Evolutionary conservation across 225 moss, liverwort and hornwort species (phyloP).

Genomic region (Lunularia cruciata): DNA sequence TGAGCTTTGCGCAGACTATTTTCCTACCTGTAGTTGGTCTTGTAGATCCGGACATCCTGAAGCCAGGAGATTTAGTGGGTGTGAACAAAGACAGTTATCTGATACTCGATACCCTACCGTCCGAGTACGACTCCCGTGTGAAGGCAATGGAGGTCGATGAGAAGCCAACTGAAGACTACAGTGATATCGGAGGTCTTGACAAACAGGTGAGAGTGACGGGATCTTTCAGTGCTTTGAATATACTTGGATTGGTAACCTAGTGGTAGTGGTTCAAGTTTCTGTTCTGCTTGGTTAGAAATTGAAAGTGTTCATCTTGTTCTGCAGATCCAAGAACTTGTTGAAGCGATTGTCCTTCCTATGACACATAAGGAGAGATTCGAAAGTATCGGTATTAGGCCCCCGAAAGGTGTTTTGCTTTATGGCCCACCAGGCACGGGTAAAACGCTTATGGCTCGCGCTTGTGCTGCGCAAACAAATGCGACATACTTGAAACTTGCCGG

Average conservation of each 20-base stretch:
- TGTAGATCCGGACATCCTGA: slow-evolving; percentile 83
- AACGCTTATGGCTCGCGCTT: slow-evolving; percentile 92
- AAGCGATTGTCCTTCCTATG: slow-evolving; percentile 96
- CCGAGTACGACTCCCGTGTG: slow-evolving; percentile 90
- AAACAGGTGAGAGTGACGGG: slow-evolving; percentile 94
- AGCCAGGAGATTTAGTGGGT: slow-evolving; percentile 94
- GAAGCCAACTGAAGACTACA: slow-evolving; percentile 91
- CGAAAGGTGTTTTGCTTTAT: slow-evolving; percentile 92
- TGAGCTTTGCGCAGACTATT: slow-evolving; percentile 58
- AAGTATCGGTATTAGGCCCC: slow-evolving; percentile 82
- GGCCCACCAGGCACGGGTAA: slow-evolving; percentile 98
- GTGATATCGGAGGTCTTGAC: slow-evolving; percentile 92
- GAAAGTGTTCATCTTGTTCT: not conserved
- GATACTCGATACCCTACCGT: slow-evolving; percentile 90
- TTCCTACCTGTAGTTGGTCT: slow-evolving; percentile 96
- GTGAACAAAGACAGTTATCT: slow-evolving; percentile 97
- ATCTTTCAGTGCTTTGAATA: no score
- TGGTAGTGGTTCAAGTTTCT: no score
- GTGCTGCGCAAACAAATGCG: slow-evolving; percentile 96
- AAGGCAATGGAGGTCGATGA: slow-evolving; percentile 99
- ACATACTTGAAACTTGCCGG: slow-evolving; percentile 93
- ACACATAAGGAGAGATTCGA: slow-evolving; percentile 96
- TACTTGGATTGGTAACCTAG: no score
- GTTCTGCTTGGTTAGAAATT: no score
- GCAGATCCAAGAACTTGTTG: slow-evolving; percentile 96